Conservation (phyloP, 139 green algal genomes). For the Mychonastes homosphaera region DNA sequence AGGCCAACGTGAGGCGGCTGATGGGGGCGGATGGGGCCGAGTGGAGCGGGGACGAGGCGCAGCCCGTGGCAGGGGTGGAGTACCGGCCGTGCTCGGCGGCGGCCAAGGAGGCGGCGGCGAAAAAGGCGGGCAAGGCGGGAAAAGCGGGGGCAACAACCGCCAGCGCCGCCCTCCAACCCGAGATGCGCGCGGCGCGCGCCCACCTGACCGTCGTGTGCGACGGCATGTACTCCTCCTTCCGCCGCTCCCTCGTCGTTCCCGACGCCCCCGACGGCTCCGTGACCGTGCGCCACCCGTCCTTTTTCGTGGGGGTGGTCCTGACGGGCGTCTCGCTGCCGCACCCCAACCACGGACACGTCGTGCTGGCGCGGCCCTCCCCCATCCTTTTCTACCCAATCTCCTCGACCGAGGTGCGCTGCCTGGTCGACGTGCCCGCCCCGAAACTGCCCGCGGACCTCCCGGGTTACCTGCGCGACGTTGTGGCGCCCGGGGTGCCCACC, state of each 20-base stretch:
- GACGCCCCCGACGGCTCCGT: background rate
- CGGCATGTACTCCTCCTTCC: conserved; percentile 91
- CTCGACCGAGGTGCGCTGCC: conserved; percentile 64
- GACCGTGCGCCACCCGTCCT: conserved; percentile 66
- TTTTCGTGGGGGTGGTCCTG: conserved; percentile 91
- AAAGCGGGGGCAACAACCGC: too few species aligned
- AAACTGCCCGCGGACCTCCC: conserved; percentile 47
- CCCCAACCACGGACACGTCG: conserved; percentile 86
- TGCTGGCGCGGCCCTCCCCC: conserved; percentile 87
- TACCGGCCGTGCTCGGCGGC: too few species aligned
- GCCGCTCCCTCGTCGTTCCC: background rate
- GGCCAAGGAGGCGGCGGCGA: too few species aligned
- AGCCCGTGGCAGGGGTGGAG: conserved; percentile 76
- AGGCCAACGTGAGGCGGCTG: conserved; percentile 59
- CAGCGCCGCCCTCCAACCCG: conserved; percentile 36
- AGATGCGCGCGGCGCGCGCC: conserved; percentile 31
- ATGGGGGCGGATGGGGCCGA: conserved; percentile 14
- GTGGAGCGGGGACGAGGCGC: conserved; percentile 30
- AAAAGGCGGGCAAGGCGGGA: conserved; percentile 34
- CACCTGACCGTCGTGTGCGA: conserved; percentile 93
- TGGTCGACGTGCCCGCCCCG: conserved; percentile 84
- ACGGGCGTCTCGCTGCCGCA: conserved; percentile 56
- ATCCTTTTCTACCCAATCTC: conserved; percentile 98
- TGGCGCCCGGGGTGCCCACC: conserved; percentile 60
- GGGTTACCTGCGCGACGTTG: conserved; percentile 31